Percentiles rank a stretch among this genome's conserved stretches.
phyloP scores from a whole-genome alignment of 1,139 yeast species.

The Hanseniaspora uvarum region DNA sequence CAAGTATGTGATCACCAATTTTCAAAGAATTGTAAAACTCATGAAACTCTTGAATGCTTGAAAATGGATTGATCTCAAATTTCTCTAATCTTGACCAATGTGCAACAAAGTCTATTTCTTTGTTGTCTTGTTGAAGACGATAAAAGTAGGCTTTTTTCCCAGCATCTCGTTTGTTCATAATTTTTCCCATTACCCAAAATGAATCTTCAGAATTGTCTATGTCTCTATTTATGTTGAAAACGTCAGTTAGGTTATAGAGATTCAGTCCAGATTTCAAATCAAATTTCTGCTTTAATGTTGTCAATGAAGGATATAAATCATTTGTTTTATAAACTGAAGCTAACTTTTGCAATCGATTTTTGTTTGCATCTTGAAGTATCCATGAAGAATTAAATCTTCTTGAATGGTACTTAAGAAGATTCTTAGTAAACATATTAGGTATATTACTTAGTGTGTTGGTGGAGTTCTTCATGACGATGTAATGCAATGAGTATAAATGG shows the following conservation, averaged over 20 bases:
- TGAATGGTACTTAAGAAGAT: not conserved
- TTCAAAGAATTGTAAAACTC: conserved; percentile 1
- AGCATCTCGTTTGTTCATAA: conserved; percentile 26
- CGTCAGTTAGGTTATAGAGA: not conserved
- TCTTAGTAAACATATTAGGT: not conserved
- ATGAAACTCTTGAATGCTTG: conserved; percentile 1
- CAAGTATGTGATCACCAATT: conserved; percentile 10
- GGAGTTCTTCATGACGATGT: not conserved
- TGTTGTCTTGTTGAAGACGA: conserved; percentile 21
- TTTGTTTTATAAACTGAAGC: not conserved
- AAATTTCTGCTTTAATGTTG: not conserved
- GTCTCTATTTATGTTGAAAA: not conserved
- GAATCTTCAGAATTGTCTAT: not conserved
- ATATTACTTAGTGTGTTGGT: not conserved
- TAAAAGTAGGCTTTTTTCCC: conserved; percentile 31
- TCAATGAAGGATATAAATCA: conserved; percentile 6
- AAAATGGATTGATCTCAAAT: not conserved
- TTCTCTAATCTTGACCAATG: conserved; percentile 5
- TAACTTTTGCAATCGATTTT: not conserved
- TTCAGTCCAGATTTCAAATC: not conserved
- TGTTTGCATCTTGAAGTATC: not conserved
- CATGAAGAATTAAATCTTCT: not conserved
- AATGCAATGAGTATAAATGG: no score
- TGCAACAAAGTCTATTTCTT: conserved; percentile 8
- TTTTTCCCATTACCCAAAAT: conserved; percentile 23